Conservation (phyloP, 1,284 basidiomycete species). For the Microbotryum violaceum region DNA sequence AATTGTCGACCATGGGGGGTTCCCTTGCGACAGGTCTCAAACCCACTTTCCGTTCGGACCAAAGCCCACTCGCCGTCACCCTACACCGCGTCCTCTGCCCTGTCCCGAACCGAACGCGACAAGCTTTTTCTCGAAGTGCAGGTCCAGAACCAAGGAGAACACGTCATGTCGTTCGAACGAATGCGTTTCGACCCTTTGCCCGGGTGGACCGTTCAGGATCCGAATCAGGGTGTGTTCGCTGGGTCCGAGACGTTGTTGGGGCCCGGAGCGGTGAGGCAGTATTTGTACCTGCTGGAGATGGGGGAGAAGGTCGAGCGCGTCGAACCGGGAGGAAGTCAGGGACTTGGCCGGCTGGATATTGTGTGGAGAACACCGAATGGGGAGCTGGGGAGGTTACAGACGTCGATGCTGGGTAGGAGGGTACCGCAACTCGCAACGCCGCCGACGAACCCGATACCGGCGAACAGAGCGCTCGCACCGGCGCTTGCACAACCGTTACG, state of each 20-base stretch:
- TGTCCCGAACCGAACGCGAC: conserved; percentile 21
- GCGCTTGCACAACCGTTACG: neutral
- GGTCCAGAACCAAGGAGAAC: conserved; percentile 35
- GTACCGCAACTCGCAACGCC: conserved; percentile 10
- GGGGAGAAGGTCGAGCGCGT: neutral
- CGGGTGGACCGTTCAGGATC: conserved; percentile 25
- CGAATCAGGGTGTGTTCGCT: conserved; percentile 1
- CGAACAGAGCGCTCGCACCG: neutral
- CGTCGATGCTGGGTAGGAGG: conserved; percentile 23
- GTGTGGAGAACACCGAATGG: conserved; percentile 36
- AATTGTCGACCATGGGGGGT: too few species aligned
- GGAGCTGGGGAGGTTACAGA: conserved; percentile 32
- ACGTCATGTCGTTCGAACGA: conserved; percentile 29
- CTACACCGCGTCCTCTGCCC: conserved; percentile 19
- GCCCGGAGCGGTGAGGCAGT: conserved; percentile 37
- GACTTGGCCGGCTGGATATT: conserved; percentile 30
- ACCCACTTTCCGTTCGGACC: conserved; percentile 37
- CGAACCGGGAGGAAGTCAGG: conserved; percentile 6
- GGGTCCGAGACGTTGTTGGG: conserved; percentile 15
- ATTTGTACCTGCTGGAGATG: conserved; percentile 31
- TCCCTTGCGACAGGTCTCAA: conserved; percentile 18
- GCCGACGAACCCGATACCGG: neutral
- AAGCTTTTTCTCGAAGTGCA: conserved; percentile 39
- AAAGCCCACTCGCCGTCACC: conserved; percentile 35
- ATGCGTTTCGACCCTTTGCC: conserved; percentile 27